Evolutionary conservation across 2,329 filamentous ascomycete species (phyloP).

Genomic region (Penicillium sp.): DNA sequence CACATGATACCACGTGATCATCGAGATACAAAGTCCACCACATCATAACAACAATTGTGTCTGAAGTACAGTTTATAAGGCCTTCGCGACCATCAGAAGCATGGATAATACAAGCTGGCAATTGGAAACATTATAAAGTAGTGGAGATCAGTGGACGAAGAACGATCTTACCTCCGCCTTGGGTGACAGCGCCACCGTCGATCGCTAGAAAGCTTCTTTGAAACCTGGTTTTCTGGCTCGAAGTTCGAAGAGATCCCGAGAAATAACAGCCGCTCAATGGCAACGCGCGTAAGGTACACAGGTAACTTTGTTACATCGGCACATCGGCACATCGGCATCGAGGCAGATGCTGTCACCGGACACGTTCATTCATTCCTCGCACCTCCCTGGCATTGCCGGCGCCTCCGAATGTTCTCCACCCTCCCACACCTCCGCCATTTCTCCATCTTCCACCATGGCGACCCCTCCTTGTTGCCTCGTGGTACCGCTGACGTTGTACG

Average conservation of each 20-base stretch:
- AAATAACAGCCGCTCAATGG: neutral
- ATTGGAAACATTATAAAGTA: neutral
- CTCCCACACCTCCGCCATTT: conserved; percentile 5
- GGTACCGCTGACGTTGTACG: conserved; percentile 3
- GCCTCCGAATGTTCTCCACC: conserved; percentile 11
- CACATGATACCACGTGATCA: neutral
- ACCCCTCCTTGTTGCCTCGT: conserved; percentile 1
- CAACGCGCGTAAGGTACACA: neutral
- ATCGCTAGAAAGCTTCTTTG: conserved; percentile 8
- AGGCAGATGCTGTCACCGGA: neutral
- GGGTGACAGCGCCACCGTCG: conserved; percentile 9
- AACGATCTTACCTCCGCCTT: neutral
- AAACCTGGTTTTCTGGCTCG: neutral
- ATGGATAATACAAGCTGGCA: too few species aligned
- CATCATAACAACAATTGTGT: neutral
- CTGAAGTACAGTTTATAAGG: neutral
- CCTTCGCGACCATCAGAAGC: neutral
- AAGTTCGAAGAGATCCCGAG: neutral
- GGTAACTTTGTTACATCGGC: neutral
- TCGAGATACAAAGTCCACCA: neutral
- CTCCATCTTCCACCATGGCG: conserved; percentile 1
- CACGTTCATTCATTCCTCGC: neutral
- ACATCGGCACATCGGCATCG: neutral
- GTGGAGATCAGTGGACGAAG: neutral
- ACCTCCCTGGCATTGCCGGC: conserved; percentile 9